Conservation (phyloP, 1,139 yeast genomes). For the Scheffersomyces quercinus region DNA sequence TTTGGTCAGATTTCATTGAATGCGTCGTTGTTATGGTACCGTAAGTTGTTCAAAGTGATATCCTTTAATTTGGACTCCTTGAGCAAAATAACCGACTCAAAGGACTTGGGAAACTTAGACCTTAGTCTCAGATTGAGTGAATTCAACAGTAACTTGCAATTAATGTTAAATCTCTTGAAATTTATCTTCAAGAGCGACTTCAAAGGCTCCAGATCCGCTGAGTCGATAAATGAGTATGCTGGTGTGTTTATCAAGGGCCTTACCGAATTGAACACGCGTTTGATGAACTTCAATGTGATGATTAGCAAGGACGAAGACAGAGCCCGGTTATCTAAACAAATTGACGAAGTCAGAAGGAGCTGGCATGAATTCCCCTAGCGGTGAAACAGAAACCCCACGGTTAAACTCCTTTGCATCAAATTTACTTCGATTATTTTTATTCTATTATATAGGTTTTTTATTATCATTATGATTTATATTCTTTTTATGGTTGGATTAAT, state of each 20-base stretch:
- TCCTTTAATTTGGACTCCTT: constrained; percentile 29
- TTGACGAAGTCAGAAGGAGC: not conserved
- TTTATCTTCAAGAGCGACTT: constrained; percentile 11
- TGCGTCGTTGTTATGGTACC: constrained; percentile 32
- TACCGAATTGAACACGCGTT: constrained; percentile 13
- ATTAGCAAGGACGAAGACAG: constrained; percentile 10
- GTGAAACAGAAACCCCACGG: no score
- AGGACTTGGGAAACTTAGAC: constrained; percentile 10
- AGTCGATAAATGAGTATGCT: no score
- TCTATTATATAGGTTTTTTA: no score
- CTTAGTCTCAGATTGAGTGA: constrained; percentile 19
- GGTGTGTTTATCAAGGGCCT: constrained; percentile 5
- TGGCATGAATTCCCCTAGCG: no score
- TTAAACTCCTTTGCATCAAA: no score
- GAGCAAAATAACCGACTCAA: constrained; percentile 14
- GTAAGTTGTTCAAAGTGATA: constrained; percentile 38
- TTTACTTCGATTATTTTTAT: no score
- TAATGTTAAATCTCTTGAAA: constrained; percentile 22
- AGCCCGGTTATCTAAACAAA: constrained; percentile 1
- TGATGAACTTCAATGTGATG: constrained; percentile 19
- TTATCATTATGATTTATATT: no score
- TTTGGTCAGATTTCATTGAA: constrained; percentile 11
- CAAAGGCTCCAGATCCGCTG: not conserved
- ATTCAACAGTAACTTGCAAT: constrained; percentile 22
- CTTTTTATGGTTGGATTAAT: no score